These are phyloP conservation scores for Pythium vanterpoolii DNA, from an alignment of 352 stramenopile species.

Conservation along the genomic window DNA sequence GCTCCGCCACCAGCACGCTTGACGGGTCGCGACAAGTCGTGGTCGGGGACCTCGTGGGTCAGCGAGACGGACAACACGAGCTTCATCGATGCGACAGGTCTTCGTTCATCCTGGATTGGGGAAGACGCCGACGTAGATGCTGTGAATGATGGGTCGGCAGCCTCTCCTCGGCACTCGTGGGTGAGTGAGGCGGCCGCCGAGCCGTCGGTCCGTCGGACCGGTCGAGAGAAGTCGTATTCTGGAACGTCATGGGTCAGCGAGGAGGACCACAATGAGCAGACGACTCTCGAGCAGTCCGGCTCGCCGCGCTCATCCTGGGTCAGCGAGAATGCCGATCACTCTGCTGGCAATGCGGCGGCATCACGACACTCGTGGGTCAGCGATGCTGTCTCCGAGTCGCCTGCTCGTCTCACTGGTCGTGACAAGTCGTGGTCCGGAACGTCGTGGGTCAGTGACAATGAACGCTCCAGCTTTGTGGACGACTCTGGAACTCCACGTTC, in stretches of 20 bases:
- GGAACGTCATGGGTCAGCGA: no score
- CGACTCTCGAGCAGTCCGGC: no score
- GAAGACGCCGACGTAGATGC: constrained; percentile 6
- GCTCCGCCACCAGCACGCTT: no score
- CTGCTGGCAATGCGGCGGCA: not conserved
- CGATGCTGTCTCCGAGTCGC: not conserved
- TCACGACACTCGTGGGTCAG: constrained; percentile 10
- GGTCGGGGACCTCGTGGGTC: constrained; percentile 12
- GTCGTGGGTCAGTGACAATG: constrained; percentile 14
- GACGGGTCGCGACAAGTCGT: constrained; percentile 7
- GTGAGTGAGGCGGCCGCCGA: no score
- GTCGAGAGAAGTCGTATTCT: no score
- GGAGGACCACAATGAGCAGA: no score
- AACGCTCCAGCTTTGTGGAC: constrained; percentile 6
- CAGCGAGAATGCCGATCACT: not conserved
- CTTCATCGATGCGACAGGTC: not conserved
- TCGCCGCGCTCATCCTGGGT: not conserved
- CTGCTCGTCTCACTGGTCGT: not conserved
- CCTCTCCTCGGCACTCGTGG: constrained; percentile 4
- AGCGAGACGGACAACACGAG: constrained; percentile 14
- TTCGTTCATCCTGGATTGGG: constrained; percentile 13
- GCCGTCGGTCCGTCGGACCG: no score
- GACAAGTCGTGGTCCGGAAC: constrained; percentile 10
- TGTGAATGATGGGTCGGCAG: not conserved
- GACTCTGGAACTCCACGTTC: not conserved